Evolutionary conservation across 2,329 filamentous ascomycete genomes (phyloP).

Genomic region (Seiridium cupressi): DNA sequence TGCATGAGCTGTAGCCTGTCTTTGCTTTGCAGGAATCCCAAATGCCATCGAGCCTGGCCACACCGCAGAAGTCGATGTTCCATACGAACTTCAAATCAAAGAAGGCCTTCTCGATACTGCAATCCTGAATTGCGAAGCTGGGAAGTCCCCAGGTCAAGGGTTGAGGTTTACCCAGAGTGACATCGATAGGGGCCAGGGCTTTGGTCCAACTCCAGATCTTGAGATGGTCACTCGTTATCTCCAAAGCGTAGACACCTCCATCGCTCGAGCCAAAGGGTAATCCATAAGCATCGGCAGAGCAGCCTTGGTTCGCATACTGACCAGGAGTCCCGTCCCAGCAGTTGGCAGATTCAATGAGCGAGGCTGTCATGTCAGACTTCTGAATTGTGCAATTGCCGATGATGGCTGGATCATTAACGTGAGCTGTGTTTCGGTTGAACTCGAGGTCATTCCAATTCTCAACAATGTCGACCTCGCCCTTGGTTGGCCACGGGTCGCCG

Average conservation of each 20-base stretch:
- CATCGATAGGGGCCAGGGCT: slow-evolving; percentile 50
- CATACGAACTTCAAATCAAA: slow-evolving; percentile 24
- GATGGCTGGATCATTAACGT: slow-evolving; percentile 39
- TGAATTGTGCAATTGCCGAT: slow-evolving; percentile 35
- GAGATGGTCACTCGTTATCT: slow-evolving; percentile 61
- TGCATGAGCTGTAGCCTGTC: slow-evolving; percentile 17
- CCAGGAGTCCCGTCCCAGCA: slow-evolving; percentile 35
- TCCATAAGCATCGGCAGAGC: slow-evolving; percentile 35
- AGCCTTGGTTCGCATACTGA: slow-evolving; percentile 39
- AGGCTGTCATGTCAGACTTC: slow-evolving; percentile 25
- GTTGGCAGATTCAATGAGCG: slow-evolving; percentile 30
- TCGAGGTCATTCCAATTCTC: slow-evolving; percentile 60
- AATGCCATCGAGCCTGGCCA: slow-evolving; percentile 18
- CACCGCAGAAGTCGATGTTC: slow-evolving; percentile 19
- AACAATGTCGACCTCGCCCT: slow-evolving; percentile 67
- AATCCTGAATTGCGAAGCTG: slow-evolving; percentile 21
- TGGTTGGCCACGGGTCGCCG: slow-evolving; percentile 28
- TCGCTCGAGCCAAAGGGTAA: slow-evolving; percentile 34
- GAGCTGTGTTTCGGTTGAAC: slow-evolving; percentile 57
- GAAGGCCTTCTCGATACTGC: slow-evolving; percentile 25
- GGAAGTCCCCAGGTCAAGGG: slow-evolving; percentile 25
- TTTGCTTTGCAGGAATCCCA: slow-evolving; percentile 18
- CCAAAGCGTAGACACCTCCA: slow-evolving; percentile 46
- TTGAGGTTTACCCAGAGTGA: slow-evolving; percentile 31
- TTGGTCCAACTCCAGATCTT: slow-evolving; percentile 63